Evolutionary conservation across 805 yeast genomes (phyloP).

Genomic region (Saccharomycopsis fermentans): DNA sequence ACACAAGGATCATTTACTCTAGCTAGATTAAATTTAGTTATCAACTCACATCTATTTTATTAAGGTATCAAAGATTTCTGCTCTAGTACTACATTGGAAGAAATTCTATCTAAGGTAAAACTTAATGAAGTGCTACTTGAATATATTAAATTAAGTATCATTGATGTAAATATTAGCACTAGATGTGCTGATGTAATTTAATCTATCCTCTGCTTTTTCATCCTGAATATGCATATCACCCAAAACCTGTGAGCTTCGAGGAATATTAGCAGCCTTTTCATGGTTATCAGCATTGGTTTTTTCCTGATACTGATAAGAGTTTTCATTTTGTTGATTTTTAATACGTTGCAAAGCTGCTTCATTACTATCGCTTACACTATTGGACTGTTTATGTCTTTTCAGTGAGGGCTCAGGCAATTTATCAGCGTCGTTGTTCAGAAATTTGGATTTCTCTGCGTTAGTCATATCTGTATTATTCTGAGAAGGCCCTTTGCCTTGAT

Average conservation of each 20-base stretch:
- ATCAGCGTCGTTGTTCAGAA: neutral
- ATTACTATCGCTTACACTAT: neutral
- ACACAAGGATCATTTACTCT: too few species aligned
- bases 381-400: neutral
- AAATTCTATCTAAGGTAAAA: too few species aligned
- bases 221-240: neutral
- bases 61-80: too few species aligned
- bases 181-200: neutral
- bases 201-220: neutral
- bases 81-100: too few species aligned
- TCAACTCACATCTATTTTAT: too few species aligned
- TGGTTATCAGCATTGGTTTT: neutral
- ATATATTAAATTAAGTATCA: neutral
- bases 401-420: neutral
- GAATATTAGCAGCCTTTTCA: neutral
- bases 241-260: neutral
- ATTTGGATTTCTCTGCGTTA: too few species aligned
- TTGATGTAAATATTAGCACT: neutral
- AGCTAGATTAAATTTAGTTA: too few species aligned
- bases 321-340: neutral
- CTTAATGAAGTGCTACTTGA: too few species aligned
- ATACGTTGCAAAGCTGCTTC: neutral
- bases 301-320: neutral
- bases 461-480: too few species aligned
- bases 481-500: too few species aligned